phyloP scores from a whole-genome alignment of 805 yeast genomes.

The Candida bentonensis region DNA sequence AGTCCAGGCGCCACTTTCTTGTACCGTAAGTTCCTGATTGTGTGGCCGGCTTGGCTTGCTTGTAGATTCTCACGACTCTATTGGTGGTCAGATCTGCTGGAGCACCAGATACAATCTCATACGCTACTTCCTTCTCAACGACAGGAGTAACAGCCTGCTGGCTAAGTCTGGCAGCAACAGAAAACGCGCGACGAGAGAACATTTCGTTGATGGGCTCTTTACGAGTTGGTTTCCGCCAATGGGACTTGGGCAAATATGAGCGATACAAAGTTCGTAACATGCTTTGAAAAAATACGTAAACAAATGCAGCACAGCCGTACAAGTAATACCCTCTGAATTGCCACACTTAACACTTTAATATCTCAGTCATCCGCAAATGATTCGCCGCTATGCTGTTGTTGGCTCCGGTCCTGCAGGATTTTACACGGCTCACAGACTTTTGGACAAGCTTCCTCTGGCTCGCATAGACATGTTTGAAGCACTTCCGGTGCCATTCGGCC shows the following conservation, averaged over 20 bases:
- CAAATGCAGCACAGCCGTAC: too few species aligned
- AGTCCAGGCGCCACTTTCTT: slow-evolving; percentile 58
- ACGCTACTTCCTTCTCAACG: not conserved
- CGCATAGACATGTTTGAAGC: slow-evolving; percentile 68
- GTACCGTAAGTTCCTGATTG: slow-evolving; percentile 45
- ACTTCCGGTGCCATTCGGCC: slow-evolving; percentile 81
- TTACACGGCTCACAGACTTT: slow-evolving; percentile 66
- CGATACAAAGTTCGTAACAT: too few species aligned
- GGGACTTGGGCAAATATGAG: too few species aligned
- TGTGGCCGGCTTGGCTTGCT: slow-evolving; percentile 68
- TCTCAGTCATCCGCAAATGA: not conserved
- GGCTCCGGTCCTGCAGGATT: slow-evolving; percentile 98
- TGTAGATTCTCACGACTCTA: slow-evolving; percentile 63
- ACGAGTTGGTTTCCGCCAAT: not conserved
- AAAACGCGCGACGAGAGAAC: not conserved
- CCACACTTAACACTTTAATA: not conserved
- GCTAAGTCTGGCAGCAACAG: not conserved
- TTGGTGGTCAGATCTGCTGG: slow-evolving; percentile 46
- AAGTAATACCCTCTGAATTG: too few species aligned
- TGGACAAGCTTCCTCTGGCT: slow-evolving; percentile 33
- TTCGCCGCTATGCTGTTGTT: slow-evolving; percentile 40
- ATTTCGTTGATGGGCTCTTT: not conserved
- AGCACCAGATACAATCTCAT: slow-evolving; percentile 36
- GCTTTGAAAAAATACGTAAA: too few species aligned
- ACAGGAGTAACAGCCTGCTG: not conserved